These are phyloP conservation scores for Phytophthora sojae DNA, from an alignment of 352 stramenopile species.

Conservation along the genomic window DNA sequence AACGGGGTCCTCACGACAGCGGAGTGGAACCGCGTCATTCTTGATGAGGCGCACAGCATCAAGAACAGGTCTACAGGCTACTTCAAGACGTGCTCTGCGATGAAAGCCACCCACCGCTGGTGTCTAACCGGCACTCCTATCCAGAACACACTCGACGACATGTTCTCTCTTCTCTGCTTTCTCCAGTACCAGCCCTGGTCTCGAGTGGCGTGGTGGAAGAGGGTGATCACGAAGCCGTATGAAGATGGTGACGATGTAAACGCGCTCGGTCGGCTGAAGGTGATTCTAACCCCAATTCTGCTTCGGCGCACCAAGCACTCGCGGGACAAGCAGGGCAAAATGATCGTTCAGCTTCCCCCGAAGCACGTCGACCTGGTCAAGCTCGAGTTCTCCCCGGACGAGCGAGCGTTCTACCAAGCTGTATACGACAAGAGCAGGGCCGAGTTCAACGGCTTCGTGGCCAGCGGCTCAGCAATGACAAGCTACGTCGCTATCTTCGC, in stretches of 20 bases:
- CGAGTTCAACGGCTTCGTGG: slow-evolving; percentile 91
- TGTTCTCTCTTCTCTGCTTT: slow-evolving; percentile 89
- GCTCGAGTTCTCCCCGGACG: slow-evolving; percentile 76
- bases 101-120: slow-evolving; percentile 81
- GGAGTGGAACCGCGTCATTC: slow-evolving; percentile 87
- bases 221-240: slow-evolving; percentile 81
- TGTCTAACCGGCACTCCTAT: slow-evolving; percentile 92
- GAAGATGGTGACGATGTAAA: slow-evolving; percentile 71
- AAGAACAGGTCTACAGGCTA: slow-evolving; percentile 88
- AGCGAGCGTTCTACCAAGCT: slow-evolving; percentile 88
- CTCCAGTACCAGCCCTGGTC: slow-evolving; percentile 89
- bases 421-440: slow-evolving; percentile 86
- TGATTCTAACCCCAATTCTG: slow-evolving; percentile 76
- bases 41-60: slow-evolving; percentile 93
- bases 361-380: slow-evolving; percentile 76
- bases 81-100: slow-evolving; percentile 63
- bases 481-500: slow-evolving; percentile 93
- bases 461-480: slow-evolving; percentile 69
- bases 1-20: slow-evolving; percentile 45
- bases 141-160: slow-evolving; percentile 90
- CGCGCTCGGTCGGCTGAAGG: slow-evolving; percentile 70
- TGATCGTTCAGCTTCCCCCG: slow-evolving; percentile 73
- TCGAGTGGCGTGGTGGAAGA: slow-evolving; percentile 82
- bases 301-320: slow-evolving; percentile 90
- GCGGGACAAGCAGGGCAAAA: slow-evolving; percentile 63